These are phyloP conservation scores for Pichia sp. DNA, from an alignment of 1,139 yeast species.

Conservation along the genomic window DNA sequence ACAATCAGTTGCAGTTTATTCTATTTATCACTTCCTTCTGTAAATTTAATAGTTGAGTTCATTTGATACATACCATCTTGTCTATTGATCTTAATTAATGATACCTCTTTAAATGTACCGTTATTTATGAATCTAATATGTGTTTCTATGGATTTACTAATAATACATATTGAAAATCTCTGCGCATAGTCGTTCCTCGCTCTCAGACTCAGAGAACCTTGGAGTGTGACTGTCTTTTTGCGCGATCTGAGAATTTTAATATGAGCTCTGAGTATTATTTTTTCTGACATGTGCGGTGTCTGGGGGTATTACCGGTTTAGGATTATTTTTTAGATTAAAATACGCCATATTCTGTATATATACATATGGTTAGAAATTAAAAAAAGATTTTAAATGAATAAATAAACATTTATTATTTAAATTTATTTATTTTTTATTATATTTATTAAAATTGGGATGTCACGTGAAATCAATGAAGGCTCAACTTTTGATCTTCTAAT, in stretches of 20 bases:
- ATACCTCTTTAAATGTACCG: not conserved
- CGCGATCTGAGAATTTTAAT: no score
- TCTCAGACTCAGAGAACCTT: no score
- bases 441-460: no score
- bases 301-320: not conserved
- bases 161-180: constrained; percentile 1
- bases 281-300: constrained; percentile 1
- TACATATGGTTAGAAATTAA: no score
- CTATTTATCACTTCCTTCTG: no score
- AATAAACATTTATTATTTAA: not conserved
- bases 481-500: no score
- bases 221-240: constrained; percentile 2
- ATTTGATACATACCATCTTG: constrained; percentile 15
- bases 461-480: no score
- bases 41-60: no score
- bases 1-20: not conserved
- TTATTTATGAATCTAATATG: not conserved
- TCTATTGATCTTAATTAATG: constrained; percentile 12
- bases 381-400: no score
- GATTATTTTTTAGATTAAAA: no score
- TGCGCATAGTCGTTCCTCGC: not conserved
- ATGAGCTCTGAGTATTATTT: no score
- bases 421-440: not conserved
- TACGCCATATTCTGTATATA: no score
- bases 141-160: not conserved